These are phyloP conservation scores for Diospyros kaki DNA, from an alignment of 148 eudicot species.

Conservation along the genomic window DNA sequence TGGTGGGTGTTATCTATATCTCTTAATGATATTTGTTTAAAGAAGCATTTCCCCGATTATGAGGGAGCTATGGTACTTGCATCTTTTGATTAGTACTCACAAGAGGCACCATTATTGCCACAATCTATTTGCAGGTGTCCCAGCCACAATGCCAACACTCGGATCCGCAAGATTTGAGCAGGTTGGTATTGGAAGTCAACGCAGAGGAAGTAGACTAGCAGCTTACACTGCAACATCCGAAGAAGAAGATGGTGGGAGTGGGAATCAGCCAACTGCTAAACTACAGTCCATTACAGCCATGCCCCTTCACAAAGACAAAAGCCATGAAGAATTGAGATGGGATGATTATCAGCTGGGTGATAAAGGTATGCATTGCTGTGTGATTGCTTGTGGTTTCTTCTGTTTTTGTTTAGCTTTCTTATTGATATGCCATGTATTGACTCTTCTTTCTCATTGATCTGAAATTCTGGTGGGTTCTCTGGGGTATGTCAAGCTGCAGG, in stretches of 20 bases:
- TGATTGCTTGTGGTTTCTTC: not conserved
- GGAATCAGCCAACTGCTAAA: slow-evolving; percentile 5
- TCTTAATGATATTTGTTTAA: not conserved
- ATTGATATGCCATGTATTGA: not conserved
- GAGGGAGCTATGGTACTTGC: not conserved
- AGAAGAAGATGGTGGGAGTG: not conserved
- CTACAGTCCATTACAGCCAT: slow-evolving; percentile 22
- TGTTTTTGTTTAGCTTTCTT: not conserved
- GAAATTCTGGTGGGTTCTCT: slow-evolving; percentile 4
- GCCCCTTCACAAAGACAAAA: slow-evolving; percentile 18
- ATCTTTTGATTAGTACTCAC: not conserved
- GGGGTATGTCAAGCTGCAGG: slow-evolving; percentile 11
- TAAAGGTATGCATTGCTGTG: slow-evolving; percentile 29
- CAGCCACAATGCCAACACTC: not conserved
- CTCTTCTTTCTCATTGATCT: not conserved
- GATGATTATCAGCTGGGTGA: slow-evolving; percentile 22
- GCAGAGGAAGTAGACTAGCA: slow-evolving; percentile 23
- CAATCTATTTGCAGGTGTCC: slow-evolving; percentile 13
- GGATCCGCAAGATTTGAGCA: slow-evolving; percentile 4
- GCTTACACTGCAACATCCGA: slow-evolving; percentile 17
- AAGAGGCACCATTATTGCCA: not conserved
- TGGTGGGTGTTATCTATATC: slow-evolving; percentile 7
- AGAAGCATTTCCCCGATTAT: not conserved
- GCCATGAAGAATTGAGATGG: slow-evolving; percentile 25
- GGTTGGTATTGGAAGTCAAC: not conserved